Evolutionary conservation across 2,329 filamentous ascomycete genomes (phyloP), one percentile per base, ranked within the genome.

Genomic region (Corniculantispora saksenae): DNA sequence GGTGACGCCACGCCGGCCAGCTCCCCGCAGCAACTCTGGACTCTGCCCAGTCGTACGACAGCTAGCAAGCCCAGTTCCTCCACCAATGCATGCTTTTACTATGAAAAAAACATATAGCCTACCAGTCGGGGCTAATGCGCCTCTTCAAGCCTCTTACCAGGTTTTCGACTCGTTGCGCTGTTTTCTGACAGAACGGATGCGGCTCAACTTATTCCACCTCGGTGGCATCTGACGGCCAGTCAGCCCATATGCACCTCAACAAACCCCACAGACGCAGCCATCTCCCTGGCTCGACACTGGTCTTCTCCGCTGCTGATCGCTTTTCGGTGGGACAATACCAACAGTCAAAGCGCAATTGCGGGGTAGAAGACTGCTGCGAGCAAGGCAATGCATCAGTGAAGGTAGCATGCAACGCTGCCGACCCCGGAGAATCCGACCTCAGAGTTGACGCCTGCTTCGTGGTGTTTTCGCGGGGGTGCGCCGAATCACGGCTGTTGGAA

Each of bases 141-240:
- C 47, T 51, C 35, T n/a, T 40, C 40, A 58, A 32, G 55, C 55
- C 55, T 61, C n/a, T 43, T 59, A n/a, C 17, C 19, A 5, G n/a
- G 21, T 9, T 27, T 6, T n/a, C 21, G 27, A 40, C 29, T 50
- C 57, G 43, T 27, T 60, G 47, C 57, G 45, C 29, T 19, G 29
- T 61, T 43, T 53, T 51, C 15, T 29, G 1, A 7, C 25, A 19
- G 32, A 43, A 17, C 58, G 58, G 58, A 61, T 43, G 58, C 58
- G 58, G 58, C 58, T 61, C 58, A 61, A 61, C 58, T 43, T 19
- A 27, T 47, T 29, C 40, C 21, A 53, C 58, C 58, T 61, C 47
- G 58, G 58, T 43, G 21, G 47, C 47, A 61, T 61, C 32, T 61
- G 47, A 45, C n/a, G 19, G 9, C 54, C n/a, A 21, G 3, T 17